Evolutionary conservation across 1,139 yeast species (phyloP).

Genomic region (Geotrichum aggregatum): DNA sequence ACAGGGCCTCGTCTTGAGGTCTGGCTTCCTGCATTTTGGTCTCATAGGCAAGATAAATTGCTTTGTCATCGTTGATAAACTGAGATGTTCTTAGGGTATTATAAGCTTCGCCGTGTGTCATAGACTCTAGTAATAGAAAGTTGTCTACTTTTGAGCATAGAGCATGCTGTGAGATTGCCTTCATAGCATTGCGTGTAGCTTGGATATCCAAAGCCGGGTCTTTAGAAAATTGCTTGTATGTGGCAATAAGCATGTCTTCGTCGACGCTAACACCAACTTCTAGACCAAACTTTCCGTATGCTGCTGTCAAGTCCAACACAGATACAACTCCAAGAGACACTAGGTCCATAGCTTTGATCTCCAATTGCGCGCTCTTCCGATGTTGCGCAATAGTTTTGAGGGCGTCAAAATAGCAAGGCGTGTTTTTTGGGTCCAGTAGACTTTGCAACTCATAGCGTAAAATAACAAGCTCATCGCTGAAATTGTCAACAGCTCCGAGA

Average conservation of each 20-base stretch:
- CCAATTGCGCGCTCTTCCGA: conserved; percentile 46
- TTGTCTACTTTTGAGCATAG: conserved; percentile 44
- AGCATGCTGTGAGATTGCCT: not conserved
- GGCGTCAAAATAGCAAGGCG: conserved; percentile 67
- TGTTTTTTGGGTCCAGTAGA: conserved; percentile 50
- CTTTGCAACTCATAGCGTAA: conserved; percentile 57
- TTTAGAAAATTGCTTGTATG: conserved; percentile 24
- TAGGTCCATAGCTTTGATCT: conserved; percentile 52
- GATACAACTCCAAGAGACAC: conserved; percentile 59
- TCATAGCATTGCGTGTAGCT: conserved; percentile 4
- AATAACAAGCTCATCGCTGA: conserved; percentile 58
- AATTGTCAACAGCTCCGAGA: conserved; percentile 57
- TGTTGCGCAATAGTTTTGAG: conserved; percentile 47
- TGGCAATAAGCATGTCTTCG: conserved; percentile 32
- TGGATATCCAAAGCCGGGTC: conserved; percentile 25
- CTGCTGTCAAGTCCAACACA: conserved; percentile 52
- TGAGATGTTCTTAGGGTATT: conserved; percentile 22
- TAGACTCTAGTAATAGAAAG: conserved; percentile 53
- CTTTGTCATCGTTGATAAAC: conserved; percentile 14
- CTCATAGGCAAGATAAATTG: conserved; percentile 18
- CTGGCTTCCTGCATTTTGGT: conserved; percentile 14
- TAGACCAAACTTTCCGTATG: conserved; percentile 55
- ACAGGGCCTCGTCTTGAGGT: conserved; percentile 6
- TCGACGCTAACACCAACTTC: conserved; percentile 15
- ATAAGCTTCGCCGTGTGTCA: conserved; percentile 55